These are phyloP conservation scores for Sphaerulina vaccinii DNA, from an alignment of 2,329 filamentous ascomycete species.

Conservation along the genomic window DNA sequence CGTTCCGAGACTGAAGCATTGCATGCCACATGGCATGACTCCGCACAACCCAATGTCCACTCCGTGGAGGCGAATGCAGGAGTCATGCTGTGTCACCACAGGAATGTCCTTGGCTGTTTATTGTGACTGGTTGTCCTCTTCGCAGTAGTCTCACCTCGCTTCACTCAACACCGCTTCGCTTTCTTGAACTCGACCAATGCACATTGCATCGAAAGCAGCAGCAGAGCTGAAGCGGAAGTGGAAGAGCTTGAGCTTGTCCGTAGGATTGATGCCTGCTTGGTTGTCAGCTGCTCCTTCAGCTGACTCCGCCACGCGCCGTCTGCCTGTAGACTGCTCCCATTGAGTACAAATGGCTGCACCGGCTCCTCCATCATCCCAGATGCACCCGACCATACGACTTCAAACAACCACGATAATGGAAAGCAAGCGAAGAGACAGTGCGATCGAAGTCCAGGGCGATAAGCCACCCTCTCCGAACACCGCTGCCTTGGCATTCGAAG, in stretches of 20 bases:
- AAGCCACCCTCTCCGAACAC: no score
- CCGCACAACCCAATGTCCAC: no score
- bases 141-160: not conserved
- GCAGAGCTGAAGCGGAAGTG: not conserved
- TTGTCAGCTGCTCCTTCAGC: slow-evolving; percentile 5
- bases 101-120: not conserved
- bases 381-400: not conserved
- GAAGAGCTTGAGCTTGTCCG: slow-evolving; percentile 5
- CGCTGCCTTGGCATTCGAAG: no score
- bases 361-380: not conserved
- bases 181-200: not conserved
- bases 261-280: slow-evolving; percentile 2
- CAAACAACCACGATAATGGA: not conserved
- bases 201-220: no score
- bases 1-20: no score
- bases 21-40: not conserved
- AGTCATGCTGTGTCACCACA: slow-evolving; percentile 4
- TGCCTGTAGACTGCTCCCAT: not conserved
- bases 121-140: not conserved
- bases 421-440: slow-evolving; percentile 9
- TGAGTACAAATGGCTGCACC: not conserved
- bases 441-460: slow-evolving; percentile 1
- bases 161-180: not conserved
- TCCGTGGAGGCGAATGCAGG: no score
- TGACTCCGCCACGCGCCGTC: slow-evolving; percentile 9